These are phyloP conservation scores for Termitomyces bulborhizus DNA, from an alignment of 768 basidiomycete species.

Conservation along the genomic window DNA sequence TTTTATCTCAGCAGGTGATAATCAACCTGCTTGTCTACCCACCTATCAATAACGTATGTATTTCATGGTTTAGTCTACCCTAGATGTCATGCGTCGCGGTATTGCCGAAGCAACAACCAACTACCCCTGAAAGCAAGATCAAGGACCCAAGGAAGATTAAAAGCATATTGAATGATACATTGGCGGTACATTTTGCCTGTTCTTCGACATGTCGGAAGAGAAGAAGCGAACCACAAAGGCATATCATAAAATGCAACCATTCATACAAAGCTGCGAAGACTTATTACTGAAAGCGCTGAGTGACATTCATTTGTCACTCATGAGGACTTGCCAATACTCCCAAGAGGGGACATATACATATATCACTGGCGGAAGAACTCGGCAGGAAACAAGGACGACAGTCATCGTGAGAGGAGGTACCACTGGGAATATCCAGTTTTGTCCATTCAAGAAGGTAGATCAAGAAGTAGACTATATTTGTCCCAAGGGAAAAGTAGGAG, in stretches of 20 bases:
- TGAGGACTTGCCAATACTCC: constrained; percentile 19
- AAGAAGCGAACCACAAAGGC: constrained; percentile 7
- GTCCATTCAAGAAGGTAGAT: constrained; percentile 22
- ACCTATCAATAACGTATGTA: neutral
- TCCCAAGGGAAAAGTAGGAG: constrained; percentile 20
- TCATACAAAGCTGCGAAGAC: constrained; percentile 4
- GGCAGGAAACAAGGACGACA: constrained; percentile 20
- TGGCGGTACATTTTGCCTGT: constrained; percentile 15
- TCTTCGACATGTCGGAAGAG: neutral
- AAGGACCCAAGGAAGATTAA: constrained; percentile 18
- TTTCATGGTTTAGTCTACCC: constrained; percentile 14
- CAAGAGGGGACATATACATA: constrained; percentile 12
- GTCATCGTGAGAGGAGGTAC: constrained; percentile 18
- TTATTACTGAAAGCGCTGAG: constrained; percentile 16
- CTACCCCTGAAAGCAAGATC: constrained; percentile 13
- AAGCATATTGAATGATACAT: constrained; percentile 21
- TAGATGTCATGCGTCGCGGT: constrained; percentile 18
- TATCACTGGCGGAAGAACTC: constrained; percentile 21
- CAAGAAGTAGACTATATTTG: constrained; percentile 23
- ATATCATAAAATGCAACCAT: constrained; percentile 10
- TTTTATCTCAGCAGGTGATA: constrained; percentile 15
- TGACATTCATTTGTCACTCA: constrained; percentile 20
- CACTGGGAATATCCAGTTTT: constrained; percentile 18
- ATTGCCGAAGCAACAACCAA: constrained; percentile 15
- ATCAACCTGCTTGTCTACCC: neutral